Evolutionary conservation across 1,284 basidiomycete genomes (phyloP), one percentile per base, ranked within the genome.

Genomic region (Fomitiporia mediterranea): DNA sequence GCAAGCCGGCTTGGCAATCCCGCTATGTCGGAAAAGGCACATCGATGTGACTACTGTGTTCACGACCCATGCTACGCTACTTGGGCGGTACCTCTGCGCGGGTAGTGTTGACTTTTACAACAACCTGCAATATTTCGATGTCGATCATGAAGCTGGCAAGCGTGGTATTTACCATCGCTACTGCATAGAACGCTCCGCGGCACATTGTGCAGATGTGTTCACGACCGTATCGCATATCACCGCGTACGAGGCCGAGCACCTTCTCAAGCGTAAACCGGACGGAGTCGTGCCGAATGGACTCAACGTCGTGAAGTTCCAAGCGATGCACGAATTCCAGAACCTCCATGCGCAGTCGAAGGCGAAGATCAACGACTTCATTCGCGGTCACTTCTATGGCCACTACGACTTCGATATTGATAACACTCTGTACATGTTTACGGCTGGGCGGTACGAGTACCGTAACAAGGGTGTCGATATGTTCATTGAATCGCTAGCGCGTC

Each of bases 391-490:
- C 74, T 99, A 98, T 70, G 95, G 96, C 8, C 91, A 97, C 70
- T 95, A 92, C 71, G 89, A 97, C 71, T 97, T 96, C 69, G 91
- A 96, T 70, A 78, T 94, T 46, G 94, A 98, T 43, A 96, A 98
- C 72, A 98, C 95, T 2, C 79, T 99, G 60, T 99, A 99, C 75
- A 86, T 87, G 81, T 99, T 99, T 76, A 98, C 94, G 13, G 96
- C 96, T n/a, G 96, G 96, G 47, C 84, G 96, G 49, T 99, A 99
- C 73, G 96, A 99, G 72, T 98, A 97, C 73, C 83, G 96, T 46
- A 99, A 99, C 79, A 99, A 99, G 78, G 96, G 96, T 64, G 94
- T 98, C 42, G 96, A 99, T 71, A 97, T 99, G 94, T 99, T 98
- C 71, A 95, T 99, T 66, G 96, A 99, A 74, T 84, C 90, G 27